Base-by-base conservation (phyloP, 2,329 filamentous ascomycete genomes). In the Thelonectria discophora region DNA sequence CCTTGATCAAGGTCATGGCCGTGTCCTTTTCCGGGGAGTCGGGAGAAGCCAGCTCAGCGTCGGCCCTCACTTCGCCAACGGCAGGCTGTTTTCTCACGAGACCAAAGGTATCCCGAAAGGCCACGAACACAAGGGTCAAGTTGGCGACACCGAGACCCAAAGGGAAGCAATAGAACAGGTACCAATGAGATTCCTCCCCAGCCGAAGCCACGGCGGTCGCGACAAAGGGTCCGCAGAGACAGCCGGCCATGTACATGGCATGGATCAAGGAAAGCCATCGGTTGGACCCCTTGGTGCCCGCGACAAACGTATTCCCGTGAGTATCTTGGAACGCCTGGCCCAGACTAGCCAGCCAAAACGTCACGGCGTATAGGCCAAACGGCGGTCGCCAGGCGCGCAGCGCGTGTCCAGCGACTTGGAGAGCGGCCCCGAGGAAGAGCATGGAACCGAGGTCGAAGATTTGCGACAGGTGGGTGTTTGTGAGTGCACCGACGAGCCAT, bases 261-360 rank as follows among this genome's bases (percentile, higher is more conserved):
- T 90, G 88, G 15, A 90, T 87, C 55, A 89, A 84, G 0, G 86
- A 84, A 0, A 90, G 77, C 83, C 86, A 89, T 5, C 86, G 77
- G 68, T 90, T 86, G 0, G 86, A 82, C 0, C 74, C 76, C 10
- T 79, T 79, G 1, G 82, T 72, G 0, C 80, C 78, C 0, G 83
- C 80, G 1, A 88, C 86, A 59, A 86, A 90, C 0, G 86, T 85
- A 59, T 90, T 90, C 1, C 84, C 82, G 20, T 88, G 85, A 0
- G 87, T 83, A 64, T 90, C 88, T 61, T 90, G 86, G 58, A 84
- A 88, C 0, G 84, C 88, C 70, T 88, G 86, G 0, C 88, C 87
- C 0, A 88, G 68, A 10, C 82, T 83, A 1, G 84, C 82, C 8
- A 89, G 63, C 72, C 84, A 85, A 69, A 89, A 90, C 0, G 84